Conservation (phyloP, 164 flowering plant genomes). For the Chimonanthus praecox region DNA sequence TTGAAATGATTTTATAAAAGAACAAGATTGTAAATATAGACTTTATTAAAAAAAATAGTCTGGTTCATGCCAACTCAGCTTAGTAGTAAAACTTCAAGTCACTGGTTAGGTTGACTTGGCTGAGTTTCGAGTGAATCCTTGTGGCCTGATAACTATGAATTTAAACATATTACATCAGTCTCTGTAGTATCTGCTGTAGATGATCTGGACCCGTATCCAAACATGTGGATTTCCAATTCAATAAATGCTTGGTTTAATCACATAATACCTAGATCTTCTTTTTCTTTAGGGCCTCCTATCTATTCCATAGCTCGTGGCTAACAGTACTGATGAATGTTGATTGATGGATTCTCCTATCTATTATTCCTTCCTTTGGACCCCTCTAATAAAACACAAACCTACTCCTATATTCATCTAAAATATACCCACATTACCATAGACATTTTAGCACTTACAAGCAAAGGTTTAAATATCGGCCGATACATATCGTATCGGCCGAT, state of each 20-base stretch:
- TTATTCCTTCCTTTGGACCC: not conserved
- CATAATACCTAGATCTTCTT: not conserved
- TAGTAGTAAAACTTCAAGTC: too few relatives aligned
- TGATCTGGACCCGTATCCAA: not conserved
- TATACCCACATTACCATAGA: not conserved
- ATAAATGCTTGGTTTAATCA: not conserved
- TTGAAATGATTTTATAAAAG: too few relatives aligned
- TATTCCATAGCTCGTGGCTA: not conserved
- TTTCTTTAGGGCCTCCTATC: not conserved
- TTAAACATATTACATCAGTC: too few relatives aligned
- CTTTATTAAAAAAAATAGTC: too few relatives aligned
- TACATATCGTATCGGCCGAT: too few relatives aligned
- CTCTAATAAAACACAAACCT: not conserved
- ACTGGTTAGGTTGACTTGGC: too few relatives aligned
- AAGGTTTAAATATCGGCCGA: too few relatives aligned
- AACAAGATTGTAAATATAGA: too few relatives aligned
- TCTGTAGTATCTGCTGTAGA: too few relatives aligned
- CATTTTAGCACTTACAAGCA: not conserved
- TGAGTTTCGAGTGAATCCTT: too few relatives aligned
- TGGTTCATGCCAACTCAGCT: too few relatives aligned
- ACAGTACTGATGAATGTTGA: not conserved
- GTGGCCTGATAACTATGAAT: too few relatives aligned
- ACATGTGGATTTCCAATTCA: not conserved
- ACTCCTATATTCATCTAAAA: not conserved
- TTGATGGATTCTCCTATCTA: not conserved